phyloP scores from a whole-genome alignment of 2,329 filamentous ascomycete species.

The Neonectria magnoliae region DNA sequence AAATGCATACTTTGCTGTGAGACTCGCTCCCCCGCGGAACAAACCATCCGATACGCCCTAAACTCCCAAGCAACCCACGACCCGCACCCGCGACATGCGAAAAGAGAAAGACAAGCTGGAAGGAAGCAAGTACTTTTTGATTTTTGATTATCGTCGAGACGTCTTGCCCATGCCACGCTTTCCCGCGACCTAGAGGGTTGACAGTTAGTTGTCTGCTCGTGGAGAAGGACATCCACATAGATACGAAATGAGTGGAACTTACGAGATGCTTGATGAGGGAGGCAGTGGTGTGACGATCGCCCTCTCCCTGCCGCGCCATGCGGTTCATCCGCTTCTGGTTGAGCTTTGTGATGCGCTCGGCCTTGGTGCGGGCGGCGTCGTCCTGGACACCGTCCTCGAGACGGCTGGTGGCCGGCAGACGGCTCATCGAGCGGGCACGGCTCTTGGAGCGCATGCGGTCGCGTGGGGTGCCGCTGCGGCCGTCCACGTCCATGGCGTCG shows the following conservation, averaged over 20 bases:
- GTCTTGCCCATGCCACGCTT: conserved; percentile 97
- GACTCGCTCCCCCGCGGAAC: conserved; percentile 20
- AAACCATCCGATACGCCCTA: conserved; percentile 41
- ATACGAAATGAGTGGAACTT: conserved; percentile 52
- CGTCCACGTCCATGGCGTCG: conserved; percentile 81
- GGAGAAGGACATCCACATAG: neutral
- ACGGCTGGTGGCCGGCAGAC: conserved; percentile 71
- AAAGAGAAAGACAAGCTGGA: conserved; percentile 39
- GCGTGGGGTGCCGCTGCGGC: conserved; percentile 52
- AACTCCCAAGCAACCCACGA: conserved; percentile 45
- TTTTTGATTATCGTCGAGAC: conserved; percentile 66
- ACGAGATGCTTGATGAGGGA: conserved; percentile 91
- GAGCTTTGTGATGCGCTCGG: conserved; percentile 87
- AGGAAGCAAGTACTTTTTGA: conserved; percentile 29
- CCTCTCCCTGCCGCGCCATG: conserved; percentile 96
- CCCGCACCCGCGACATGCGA: conserved; percentile 31
- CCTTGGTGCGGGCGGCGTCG: conserved; percentile 75
- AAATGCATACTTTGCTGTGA: conserved; percentile 1
- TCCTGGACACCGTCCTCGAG: conserved; percentile 81
- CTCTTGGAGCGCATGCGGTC: conserved; percentile 78
- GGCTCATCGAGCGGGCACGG: conserved; percentile 69
- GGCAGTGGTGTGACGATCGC: conserved; percentile 87
- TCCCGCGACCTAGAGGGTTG: conserved; percentile 72
- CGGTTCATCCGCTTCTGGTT: conserved; percentile 99
- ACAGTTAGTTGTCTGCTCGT: conserved; percentile 19